Conservation (phyloP, 2,329 filamentous ascomycete species). For the Furcasterigmium sp. region DNA sequence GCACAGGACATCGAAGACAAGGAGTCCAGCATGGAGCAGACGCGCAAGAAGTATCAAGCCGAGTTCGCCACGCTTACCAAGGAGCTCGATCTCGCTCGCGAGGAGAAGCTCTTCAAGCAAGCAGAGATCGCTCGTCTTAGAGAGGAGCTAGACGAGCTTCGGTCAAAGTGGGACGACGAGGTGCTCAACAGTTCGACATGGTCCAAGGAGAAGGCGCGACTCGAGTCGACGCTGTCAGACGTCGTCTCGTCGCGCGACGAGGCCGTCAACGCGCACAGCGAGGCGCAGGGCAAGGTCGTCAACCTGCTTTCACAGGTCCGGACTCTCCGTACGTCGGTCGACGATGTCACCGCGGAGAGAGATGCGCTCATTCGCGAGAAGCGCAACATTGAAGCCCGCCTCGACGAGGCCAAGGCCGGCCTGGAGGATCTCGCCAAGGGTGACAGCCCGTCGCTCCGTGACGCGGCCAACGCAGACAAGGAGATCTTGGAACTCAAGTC, state of each 20-base stretch:
- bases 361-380: conserved; percentile 86
- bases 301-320: conserved; percentile 86
- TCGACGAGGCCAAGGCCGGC: conserved; percentile 81
- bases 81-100: conserved; percentile 88
- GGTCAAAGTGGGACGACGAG: conserved; percentile 97
- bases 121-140: conserved; percentile 81
- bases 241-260: conserved; percentile 90
- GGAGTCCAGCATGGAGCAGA: conserved; percentile 93
- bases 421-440: conserved; percentile 83
- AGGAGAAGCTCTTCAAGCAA: conserved; percentile 81
- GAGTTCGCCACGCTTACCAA: conserved; percentile 86
- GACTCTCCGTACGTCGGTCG: conserved; percentile 73
- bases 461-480: conserved; percentile 82
- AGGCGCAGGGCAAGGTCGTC: conserved; percentile 90
- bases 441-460: conserved; percentile 81
- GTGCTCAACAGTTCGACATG: conserved; percentile 96
- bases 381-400: conserved; percentile 75
- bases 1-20: conserved; percentile 97
- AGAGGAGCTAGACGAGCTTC: conserved; percentile 92
- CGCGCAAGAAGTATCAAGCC: conserved; percentile 92
- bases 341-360: conserved; percentile 80
- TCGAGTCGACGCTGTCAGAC: conserved; percentile 86
- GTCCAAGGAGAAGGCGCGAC: conserved; percentile 93
- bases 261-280: conserved; percentile 86
- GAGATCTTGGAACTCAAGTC: conserved; percentile 88